A percentile compares a stretch with the other conserved stretches of the same genome.
Evolutionary conservation across 2,329 filamentous ascomycete genomes (phyloP).

Genomic region (Peltaster fructicola): DNA sequence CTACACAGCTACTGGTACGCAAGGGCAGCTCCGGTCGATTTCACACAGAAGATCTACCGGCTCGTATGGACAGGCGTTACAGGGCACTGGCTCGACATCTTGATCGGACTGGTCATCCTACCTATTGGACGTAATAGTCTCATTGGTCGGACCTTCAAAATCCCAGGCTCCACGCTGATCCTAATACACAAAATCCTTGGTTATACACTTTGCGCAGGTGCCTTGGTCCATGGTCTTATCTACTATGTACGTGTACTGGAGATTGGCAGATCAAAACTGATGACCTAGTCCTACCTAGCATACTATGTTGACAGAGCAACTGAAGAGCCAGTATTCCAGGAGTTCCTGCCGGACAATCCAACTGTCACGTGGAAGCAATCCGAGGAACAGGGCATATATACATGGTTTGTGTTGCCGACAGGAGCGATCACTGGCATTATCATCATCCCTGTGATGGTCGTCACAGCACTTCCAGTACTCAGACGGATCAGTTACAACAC

Average conservation of each 20-base stretch:
- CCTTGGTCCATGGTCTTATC: slow-evolving; percentile 1
- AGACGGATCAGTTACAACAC: slow-evolving; percentile 1
- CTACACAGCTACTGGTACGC: slow-evolving; percentile 1
- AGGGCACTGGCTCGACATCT: slow-evolving; percentile 1
- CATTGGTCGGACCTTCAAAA: slow-evolving; percentile 1
- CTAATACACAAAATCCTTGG: slow-evolving; percentile 2
- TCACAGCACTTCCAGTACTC: slow-evolving; percentile 1
- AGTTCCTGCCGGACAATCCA: not conserved
- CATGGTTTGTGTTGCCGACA: no score
- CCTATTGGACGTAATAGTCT: slow-evolving; percentile 2
- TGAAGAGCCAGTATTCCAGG: not conserved
- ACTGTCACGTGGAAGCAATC: no score
- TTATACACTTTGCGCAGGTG: slow-evolving; percentile 1
- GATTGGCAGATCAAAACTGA: not conserved
- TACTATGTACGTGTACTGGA: slow-evolving; percentile 2
- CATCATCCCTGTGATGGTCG: slow-evolving; percentile 1
- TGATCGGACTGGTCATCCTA: slow-evolving; percentile 1
- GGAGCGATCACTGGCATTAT: slow-evolving; percentile 1
- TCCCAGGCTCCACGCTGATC: slow-evolving; percentile 1
- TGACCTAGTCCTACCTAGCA: not conserved
- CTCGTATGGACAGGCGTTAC: slow-evolving; percentile 1
- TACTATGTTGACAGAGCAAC: not conserved
- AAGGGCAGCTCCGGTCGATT: not conserved
- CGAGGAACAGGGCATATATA: no score
- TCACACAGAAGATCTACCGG: not conserved